Conservation (phyloP, 169 alveolate species). For the Plasmodium cynomolgi region DNA sequence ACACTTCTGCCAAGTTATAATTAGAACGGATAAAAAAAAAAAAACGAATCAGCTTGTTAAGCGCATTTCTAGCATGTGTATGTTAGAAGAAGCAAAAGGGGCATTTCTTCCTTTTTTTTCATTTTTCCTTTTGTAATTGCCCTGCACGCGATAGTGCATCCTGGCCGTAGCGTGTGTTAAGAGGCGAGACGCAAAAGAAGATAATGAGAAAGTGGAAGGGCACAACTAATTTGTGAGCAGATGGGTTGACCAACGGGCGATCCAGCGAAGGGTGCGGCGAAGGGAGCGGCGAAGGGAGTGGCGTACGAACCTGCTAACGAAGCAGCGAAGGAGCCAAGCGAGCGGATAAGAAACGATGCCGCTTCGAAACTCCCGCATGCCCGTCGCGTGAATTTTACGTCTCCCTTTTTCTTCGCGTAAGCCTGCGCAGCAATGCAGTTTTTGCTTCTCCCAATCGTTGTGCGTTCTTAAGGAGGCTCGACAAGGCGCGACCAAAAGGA, state of each 20-base stretch:
- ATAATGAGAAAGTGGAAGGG: background rate
- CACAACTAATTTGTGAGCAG: background rate
- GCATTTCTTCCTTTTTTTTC: background rate
- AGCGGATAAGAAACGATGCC: background rate
- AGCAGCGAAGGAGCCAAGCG: background rate
- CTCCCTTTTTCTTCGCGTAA: background rate
- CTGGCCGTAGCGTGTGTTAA: background rate
- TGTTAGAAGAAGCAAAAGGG: background rate
- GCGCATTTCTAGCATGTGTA: background rate
- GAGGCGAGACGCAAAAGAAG: background rate
- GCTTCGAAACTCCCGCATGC: background rate
- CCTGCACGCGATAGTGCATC: background rate
- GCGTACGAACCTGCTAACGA: too few species aligned
- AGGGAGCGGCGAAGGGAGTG: background rate
- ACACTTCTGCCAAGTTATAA: background rate
- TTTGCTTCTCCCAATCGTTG: background rate
- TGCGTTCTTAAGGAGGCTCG: background rate
- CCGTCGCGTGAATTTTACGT: background rate
- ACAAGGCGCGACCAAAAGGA: background rate
- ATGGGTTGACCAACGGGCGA: background rate
- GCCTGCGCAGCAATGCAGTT: background rate
- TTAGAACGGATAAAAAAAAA: background rate
- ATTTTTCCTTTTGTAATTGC: background rate
- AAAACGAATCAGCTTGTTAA: background rate
- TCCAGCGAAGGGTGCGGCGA: background rate